Base-by-base conservation (phyloP, 1,139 yeast species). In the Arxiozyma slooffiae region DNA sequence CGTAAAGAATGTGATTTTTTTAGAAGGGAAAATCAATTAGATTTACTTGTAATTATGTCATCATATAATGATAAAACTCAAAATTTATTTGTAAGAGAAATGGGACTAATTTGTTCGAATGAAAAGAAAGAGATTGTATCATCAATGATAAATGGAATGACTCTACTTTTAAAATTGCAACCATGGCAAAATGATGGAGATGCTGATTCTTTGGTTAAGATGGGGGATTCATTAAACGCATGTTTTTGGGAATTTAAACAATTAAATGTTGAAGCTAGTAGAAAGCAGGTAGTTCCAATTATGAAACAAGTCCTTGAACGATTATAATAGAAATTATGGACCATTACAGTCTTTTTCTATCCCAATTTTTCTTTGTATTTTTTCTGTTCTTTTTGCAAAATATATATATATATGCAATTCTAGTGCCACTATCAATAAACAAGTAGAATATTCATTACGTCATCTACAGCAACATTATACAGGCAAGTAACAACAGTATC, bases 401-500 rank as follows among this genome's bases (percentile, higher is more conserved):
- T n/a, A n/a, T n/a, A n/a, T n/a, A n/a, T n/a, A n/a, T n/a, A n/a
- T n/a, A n/a, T n/a, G n/a, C n/a, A n/a, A n/a, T n/a, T n/a, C n/a
- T n/a, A n/a, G n/a, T n/a, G n/a, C n/a, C n/a, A n/a, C 90, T 1
- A 84, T 92, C 36, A 75, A 96, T 58, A 89, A 89, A 63, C 94
- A 85, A 64, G 87, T 89, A n/a, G n/a, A n/a, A n/a, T n/a, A n/a
- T n/a, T n/a, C n/a, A n/a, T n/a, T n/a, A n/a, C n/a, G n/a, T n/a
- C n/a, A n/a, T n/a, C n/a, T n/a, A n/a, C n/a, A n/a, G n/a, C n/a
- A n/a, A n/a, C n/a, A n/a, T n/a, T n/a, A n/a, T n/a, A n/a, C n/a
- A n/a, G n/a, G n/a, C n/a, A n/a, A n/a, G n/a, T n/a, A n/a, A n/a
- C n/a, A n/a, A n/a, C n/a, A n/a, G n/a, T n/a, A n/a, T n/a, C n/a